A percentile compares a stretch with the other conserved stretches of the same genome.
Conservation (phyloP, 257 asterid species). For the Solanum chaucha region DNA sequence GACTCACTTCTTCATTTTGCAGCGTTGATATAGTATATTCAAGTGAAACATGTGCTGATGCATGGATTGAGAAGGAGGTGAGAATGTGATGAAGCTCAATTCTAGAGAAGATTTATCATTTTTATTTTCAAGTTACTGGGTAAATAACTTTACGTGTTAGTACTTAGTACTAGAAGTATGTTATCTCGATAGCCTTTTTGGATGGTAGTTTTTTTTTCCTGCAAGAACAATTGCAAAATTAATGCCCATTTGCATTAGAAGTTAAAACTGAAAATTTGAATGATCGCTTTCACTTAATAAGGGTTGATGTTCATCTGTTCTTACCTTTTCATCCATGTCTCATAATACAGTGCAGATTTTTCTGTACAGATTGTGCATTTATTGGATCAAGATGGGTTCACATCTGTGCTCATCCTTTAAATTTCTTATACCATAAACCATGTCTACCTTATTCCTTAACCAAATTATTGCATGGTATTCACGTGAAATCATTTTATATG, state of each 20-base stretch:
- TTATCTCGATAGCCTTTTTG: neutral
- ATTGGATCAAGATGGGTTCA: neutral
- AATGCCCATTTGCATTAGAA: neutral
- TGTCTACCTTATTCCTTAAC: neutral
- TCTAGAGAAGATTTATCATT: neutral
- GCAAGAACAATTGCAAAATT: neutral
- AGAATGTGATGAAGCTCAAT: conserved; percentile 12
- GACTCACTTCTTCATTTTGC: conserved; percentile 21
- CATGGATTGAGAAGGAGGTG: conserved; percentile 99
- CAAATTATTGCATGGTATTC: neutral
- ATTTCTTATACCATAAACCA: neutral
- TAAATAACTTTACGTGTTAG: neutral
- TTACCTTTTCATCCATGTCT: neutral
- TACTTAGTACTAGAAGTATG: neutral
- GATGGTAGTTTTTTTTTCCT: neutral
- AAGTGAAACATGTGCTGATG: conserved; percentile 85
- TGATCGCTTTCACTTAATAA: neutral
- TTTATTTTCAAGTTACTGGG: neutral
- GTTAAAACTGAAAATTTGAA: neutral
- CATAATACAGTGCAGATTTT: neutral
- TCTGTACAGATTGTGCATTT: neutral
- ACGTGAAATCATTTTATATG: neutral
- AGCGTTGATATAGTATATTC: conserved; percentile 77
- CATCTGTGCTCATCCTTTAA: neutral
- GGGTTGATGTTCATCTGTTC: neutral